These are phyloP conservation scores for Aphanomyces cochlioides DNA, from an alignment of 352 stramenopile genomes.

Conservation along the genomic window DNA sequence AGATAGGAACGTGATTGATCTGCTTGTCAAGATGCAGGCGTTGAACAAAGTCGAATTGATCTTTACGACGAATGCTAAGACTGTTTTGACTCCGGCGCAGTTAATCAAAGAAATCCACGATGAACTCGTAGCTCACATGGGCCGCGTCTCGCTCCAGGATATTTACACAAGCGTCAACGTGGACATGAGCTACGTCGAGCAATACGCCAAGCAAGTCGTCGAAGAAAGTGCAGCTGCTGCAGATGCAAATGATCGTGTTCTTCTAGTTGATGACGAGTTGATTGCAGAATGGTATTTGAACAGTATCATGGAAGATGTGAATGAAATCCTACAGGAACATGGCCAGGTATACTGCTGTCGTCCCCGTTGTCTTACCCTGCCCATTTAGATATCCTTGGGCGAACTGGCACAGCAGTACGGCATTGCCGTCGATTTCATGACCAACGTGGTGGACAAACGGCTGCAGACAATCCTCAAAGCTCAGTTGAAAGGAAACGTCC, in stretches of 20 bases:
- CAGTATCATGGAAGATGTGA: conserved; percentile 78
- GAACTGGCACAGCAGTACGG: conserved; percentile 76
- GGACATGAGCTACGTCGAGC: conserved; percentile 68
- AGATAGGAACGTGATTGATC: conserved; percentile 77
- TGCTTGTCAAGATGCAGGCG: conserved; percentile 72
- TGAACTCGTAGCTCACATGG: conserved; percentile 59
- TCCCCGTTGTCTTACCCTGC: background rate
- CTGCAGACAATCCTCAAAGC: conserved; percentile 61
- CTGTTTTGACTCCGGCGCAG: conserved; percentile 70
- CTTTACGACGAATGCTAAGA: conserved; percentile 75
- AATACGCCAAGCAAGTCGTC: conserved; percentile 49
- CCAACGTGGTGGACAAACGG: conserved; percentile 57
- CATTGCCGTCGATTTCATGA: conserved; percentile 82
- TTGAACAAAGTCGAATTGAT: conserved; percentile 72
- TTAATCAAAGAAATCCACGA: conserved; percentile 72
- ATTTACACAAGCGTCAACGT: conserved; percentile 67
- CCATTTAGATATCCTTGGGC: conserved; percentile 46
- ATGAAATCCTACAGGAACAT: conserved; percentile 68
- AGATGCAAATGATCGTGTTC: background rate
- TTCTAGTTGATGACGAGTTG: conserved; percentile 58
- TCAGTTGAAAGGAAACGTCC: conserved; percentile 55
- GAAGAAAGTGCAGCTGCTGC: background rate
- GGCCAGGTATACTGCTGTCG: conserved; percentile 37
- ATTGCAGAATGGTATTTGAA: conserved; percentile 79
- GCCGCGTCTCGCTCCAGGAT: conserved; percentile 60